Evolutionary conservation across 2,329 filamentous ascomycete genomes (phyloP), one percentile per base, ranked within the genome.

Genomic region (Xylaria sp.): DNA sequence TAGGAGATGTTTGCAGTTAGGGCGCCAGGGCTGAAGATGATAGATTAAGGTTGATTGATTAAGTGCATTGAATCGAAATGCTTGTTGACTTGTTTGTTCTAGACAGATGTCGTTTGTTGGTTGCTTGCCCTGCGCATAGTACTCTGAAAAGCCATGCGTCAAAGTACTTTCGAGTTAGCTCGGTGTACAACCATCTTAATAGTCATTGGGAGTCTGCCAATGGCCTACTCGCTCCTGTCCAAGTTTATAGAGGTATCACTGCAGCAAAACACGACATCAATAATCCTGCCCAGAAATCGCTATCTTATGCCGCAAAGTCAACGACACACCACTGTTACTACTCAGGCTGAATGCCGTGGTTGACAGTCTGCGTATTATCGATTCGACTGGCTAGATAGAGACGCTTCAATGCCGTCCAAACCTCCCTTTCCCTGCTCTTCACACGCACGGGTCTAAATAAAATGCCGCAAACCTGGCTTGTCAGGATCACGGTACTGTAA

Each of bases 391-490:
- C 13, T 43, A 49, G 61, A 33, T 20, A 25, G 20, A n/a, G 46
- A 55, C 43, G 20, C 39, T 48, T 25, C 48, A 7, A 59, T 51
- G 23, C 20, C 7, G 28, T 15, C 52, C 15, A 28, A 20, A 49
- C 18, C 33, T 15, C 10, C 48, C 46, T 23, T 57, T 20, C 56
- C 46, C 46, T 23, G 7, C 5, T 18, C 41, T n/a, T 48, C 10
- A 10, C 10, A 10, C 6, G 51, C 39, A 48, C 52, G 59, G 46
- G 33, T 25, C 7, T 59, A 52, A 48, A 68, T 59, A 62, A 62
- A 68, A 66, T 68, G 36, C 57, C 62, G 62, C 62, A 59, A 59
- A n/a, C 54, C 20, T 43, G 7, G 46, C 18, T 31, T 46, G 18
- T 7, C 5, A 52, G 54, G 23, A 18, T 15, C 12, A 51, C 9